Evolutionary conservation across 2,329 filamentous ascomycete species (phyloP), one percentile per base, ranked within the genome.

Genomic region (Dothidotthia symphoricarpi): DNA sequence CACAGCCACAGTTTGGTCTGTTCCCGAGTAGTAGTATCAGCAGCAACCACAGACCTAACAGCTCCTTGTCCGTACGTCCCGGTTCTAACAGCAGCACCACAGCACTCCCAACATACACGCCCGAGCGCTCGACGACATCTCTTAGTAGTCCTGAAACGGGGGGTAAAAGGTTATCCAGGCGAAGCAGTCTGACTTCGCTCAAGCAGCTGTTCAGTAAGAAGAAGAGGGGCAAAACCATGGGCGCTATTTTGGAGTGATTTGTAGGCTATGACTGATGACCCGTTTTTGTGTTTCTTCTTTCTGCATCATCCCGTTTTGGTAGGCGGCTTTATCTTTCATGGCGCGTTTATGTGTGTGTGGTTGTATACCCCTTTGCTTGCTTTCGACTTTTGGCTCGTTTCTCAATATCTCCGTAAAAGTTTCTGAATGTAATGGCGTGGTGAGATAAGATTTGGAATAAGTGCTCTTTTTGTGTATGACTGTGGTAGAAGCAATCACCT

Each of bases 171-270:
- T 42, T 65, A 24, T 45, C 57, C 29, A 65, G 60, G 36, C 57
- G 60, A 28, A 49, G 58, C 31, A 65, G 61, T 45, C 60, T 67
- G 27, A 57, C 62, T 11, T 64, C 60, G 16, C 43, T 67, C 31
- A 61, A 59, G 43, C 54, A 58, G 24, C 43, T 67, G n/a, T 67
- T 67, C 41, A 59, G 53, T 17, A 64, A 64, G 41, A 65, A 61
- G 41, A 63, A 57, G 40, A 52, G 57, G 22, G 51, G 46, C 27
- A 51, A 49, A 22, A 22, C 9, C 5, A 22, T 22, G 19, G 19
- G 19, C 9, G 19, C 19, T 5, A 22, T 22, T 22, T 22, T 22
- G n/a, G n/a, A n/a, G n/a, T n/a, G n/a, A n/a, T n/a, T n/a, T n/a
- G n/a, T n/a, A n/a, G n/a, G n/a, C n/a, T n/a, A n/a, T n/a, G n/a